Evolutionary conservation across 202 grass and related monocot species (phyloP).

Genomic region (Cymbopogon flexuosus): DNA sequence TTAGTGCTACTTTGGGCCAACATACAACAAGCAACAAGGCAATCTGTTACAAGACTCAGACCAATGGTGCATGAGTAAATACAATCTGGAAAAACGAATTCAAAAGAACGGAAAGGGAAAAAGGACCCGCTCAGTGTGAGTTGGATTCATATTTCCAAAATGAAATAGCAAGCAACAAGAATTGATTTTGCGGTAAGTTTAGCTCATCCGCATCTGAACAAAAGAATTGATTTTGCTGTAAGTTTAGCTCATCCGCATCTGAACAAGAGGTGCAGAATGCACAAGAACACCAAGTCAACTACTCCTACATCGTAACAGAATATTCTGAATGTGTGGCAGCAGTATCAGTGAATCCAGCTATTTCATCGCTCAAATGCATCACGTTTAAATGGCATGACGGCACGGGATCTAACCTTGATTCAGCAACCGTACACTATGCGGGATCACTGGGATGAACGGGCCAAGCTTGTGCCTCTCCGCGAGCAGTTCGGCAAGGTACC

Average conservation of each 20-base stretch:
- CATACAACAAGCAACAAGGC: too few relatives aligned
- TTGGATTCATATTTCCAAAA: background rate
- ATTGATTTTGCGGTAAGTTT: background rate
- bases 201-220: background rate
- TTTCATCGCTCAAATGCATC: background rate
- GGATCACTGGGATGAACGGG: slow-evolving; percentile 79
- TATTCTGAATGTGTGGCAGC: slow-evolving; percentile 24
- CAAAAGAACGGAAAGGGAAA: background rate
- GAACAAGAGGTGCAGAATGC: slow-evolving; percentile 6
- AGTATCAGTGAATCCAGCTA: background rate
- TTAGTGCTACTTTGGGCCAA: background rate
- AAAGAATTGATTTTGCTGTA: background rate
- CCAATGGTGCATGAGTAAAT: background rate
- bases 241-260: background rate
- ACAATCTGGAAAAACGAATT: background rate
- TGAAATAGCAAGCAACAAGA: background rate
- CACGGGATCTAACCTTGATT: slow-evolving; percentile 73
- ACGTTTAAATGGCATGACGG: slow-evolving; percentile 7
- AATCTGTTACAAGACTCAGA: too few relatives aligned
- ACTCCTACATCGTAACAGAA: slow-evolving; percentile 23
- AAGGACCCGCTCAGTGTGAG: background rate
- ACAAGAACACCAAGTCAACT: slow-evolving; percentile 21
- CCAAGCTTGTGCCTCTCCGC: slow-evolving; percentile 89
- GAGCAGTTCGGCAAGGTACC: slow-evolving; percentile 89
- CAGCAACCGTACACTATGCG: slow-evolving; percentile 71